These are phyloP conservation scores for Chiua sp. DNA, from an alignment of 1,284 basidiomycete genomes.

Conservation along the genomic window DNA sequence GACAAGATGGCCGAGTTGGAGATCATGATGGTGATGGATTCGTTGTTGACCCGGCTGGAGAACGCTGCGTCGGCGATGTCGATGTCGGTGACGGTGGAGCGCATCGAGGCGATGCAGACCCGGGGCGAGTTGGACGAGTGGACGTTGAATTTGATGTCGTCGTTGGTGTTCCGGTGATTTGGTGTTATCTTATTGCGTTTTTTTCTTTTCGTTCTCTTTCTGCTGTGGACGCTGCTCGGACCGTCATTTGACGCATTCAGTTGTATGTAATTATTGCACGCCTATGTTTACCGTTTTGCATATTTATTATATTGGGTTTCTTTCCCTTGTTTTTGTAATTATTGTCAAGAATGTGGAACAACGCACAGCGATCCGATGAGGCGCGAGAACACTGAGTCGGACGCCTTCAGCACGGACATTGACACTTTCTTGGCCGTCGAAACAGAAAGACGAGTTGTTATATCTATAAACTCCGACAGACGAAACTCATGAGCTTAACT, in stretches of 20 bases:
- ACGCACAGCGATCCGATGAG: no score
- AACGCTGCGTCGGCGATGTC: slow-evolving; percentile 75
- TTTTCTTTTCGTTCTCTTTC: neutral
- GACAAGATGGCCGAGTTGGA: slow-evolving; percentile 82
- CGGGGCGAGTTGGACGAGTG: slow-evolving; percentile 49
- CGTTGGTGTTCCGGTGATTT: slow-evolving; percentile 27
- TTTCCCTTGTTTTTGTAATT: neutral
- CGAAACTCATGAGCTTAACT: no score
- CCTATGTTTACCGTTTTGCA: neutral
- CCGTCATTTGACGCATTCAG: no score
- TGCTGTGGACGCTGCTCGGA: neutral
- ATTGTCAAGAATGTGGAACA: neutral
- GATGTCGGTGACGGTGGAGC: slow-evolving; percentile 33
- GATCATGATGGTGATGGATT: slow-evolving; percentile 77
- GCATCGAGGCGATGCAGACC: slow-evolving; percentile 35
- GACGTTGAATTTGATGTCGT: slow-evolving; percentile 49
- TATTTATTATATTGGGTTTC: neutral
- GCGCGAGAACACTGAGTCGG: no score
- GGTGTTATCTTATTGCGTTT: slow-evolving; percentile 7
- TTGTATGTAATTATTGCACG: neutral
- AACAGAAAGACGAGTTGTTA: no score
- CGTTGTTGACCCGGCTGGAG: slow-evolving; percentile 77
- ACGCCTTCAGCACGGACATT: no score
- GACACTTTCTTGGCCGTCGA: no score
- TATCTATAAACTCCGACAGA: no score